Base-by-base conservation (phyloP, 1,284 basidiomycete genomes). In the Ganoderma boninense region DNA sequence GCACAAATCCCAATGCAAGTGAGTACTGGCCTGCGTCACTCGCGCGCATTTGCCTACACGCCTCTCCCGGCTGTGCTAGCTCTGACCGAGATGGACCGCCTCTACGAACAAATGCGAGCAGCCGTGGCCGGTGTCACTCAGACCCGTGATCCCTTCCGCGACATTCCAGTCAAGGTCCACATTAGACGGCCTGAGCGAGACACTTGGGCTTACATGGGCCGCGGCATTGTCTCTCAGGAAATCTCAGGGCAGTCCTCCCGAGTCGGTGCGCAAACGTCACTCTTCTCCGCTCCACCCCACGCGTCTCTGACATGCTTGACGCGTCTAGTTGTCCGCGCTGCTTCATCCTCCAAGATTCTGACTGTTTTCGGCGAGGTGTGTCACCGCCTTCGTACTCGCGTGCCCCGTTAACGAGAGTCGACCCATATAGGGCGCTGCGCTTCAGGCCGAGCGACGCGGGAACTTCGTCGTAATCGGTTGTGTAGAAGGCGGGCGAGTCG, bases 91-190 rank as follows among this genome's bases (percentile, higher is more conserved):
- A 66, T 76, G 71, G 74, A 75, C 61, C 71, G 68, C 67, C 69
- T 74, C 16, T 74, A 74, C 69, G 67, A 74, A 76, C 73, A 73
- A 71, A 74, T 76, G 73, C 68, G 73, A 69, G 71, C 71, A 69
- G 68, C 69, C 46, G 68, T 75, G 20, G 74, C 73, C 49, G 52
- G 61, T 38, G 57, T 68, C 29, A 60, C 72, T 26, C 76, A 74
- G 62, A 68, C 62, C 16, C 74, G 74, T 44, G 74, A 76, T 52
- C 74, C 74, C 18, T 73, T 75, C 67, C 88, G 90, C 69, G 92
- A 94, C 69, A 87, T 95, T 65, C 87, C 91, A 69, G 93, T 94
- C 67, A 94, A 95, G 79, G 92, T 95, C n/a, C 93, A 95, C 77
- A 90, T 94, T 74, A 86, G 93, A 74, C 84, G 89, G 74, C 90